Evolutionary conservation across 805 yeast genomes (phyloP), one percentile per base, ranked within the genome.

Genomic region (Candida berthetii): DNA sequence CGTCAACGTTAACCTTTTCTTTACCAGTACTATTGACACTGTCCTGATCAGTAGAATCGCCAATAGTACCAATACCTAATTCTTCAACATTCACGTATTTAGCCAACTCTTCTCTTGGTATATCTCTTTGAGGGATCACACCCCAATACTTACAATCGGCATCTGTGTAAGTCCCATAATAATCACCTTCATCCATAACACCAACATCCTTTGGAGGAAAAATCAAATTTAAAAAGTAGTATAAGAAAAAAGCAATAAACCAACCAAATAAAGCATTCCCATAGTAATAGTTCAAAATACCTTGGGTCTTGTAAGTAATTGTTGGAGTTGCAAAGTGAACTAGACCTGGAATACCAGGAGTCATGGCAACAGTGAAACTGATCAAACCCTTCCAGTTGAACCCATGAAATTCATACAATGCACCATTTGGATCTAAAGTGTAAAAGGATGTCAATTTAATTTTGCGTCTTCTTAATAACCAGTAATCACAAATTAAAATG

Each of bases 291-390:
- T 35, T 13, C 8, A 35, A 9, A n/a, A 35, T 3, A 16, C 31
- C 31, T n/a, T 13, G 11, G 7, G 13, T 22, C 4, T 17, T 9
- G 5, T n/a, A 13, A 10, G 14, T 16, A n/a, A 35, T 35, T 16
- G 17, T 24, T n/a, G 38, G 31, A 27, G 7, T 35, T 7, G 31
- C 38, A 17, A 19, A 20, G 13, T 24, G 14, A 8, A 11, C 38
- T 15, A 67, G 46, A 8, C 71, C 71, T 3, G 71, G 70, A 5
- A 66, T 35, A 8, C 62, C 62, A 8, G 66, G 66, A 11, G 58
- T 56, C 37, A 58, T 48, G 24, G 61, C 57, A 7, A 54, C 37
- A 13, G 58, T 19, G 58, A 64, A 68, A n/a, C 62, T 54, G 5
- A 57, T 35, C 7, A 62, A 34, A 10, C 65, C 58, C 40, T 65